A percentile compares a stretch with the other conserved stretches of the same genome.
phyloP scores from a whole-genome alignment of 202 grass and related monocot genomes.

The Carex arenaria region DNA sequence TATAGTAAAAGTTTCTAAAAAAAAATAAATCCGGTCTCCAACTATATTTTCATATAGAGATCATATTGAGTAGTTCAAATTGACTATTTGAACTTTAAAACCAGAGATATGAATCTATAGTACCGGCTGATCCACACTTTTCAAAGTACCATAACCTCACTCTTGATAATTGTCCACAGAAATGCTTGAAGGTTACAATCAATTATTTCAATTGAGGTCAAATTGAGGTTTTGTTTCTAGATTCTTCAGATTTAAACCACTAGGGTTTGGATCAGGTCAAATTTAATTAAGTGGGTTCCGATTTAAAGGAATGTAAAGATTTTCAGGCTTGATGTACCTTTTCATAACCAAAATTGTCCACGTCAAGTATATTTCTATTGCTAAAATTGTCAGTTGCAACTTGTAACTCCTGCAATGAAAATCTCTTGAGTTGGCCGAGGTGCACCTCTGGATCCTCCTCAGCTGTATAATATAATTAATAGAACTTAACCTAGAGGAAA shows the following conservation, averaged over 20 bases:
- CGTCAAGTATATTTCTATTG: slow-evolving; percentile 36
- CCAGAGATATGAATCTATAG: too few species aligned
- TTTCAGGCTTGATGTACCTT: slow-evolving; percentile 33
- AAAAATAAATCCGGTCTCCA: too few species aligned
- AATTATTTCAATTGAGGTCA: not conserved
- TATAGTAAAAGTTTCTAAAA: too few species aligned
- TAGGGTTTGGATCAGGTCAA: not conserved
- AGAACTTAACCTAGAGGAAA: not conserved
- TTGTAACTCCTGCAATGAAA: too few species aligned
- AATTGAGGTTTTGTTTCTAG: not conserved
- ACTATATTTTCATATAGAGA: too few species aligned
- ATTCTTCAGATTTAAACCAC: not conserved
- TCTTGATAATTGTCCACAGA: not conserved
- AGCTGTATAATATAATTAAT: slow-evolving; percentile 34
- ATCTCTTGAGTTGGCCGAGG: too few species aligned
- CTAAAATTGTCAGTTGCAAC: slow-evolving; percentile 31
- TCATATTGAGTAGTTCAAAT: too few species aligned
- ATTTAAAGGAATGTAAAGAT: not conserved
- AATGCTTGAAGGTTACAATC: not conserved
- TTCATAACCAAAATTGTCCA: slow-evolving; percentile 83
- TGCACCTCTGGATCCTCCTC: slow-evolving; percentile 50
- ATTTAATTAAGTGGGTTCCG: too few species aligned
- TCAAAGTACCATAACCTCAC: too few species aligned
- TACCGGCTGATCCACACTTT: too few species aligned
- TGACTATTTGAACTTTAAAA: too few species aligned